Base-by-base conservation (phyloP, 2,329 filamentous ascomycete genomes). In the Fusarium tupiense region DNA sequence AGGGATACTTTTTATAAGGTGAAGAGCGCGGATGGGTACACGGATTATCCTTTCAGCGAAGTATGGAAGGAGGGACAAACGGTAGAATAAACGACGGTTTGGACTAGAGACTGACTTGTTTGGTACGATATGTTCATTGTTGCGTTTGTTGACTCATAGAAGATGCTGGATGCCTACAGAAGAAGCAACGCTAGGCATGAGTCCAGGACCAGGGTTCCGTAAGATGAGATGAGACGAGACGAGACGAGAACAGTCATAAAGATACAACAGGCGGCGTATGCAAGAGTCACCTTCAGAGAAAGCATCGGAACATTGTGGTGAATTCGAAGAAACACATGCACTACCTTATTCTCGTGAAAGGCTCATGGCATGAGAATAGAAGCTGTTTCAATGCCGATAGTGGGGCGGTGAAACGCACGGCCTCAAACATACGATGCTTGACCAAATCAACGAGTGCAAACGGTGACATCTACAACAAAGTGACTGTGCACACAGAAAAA, bases 1-100 rank as follows among this genome's bases (percentile, higher is more conserved):
- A 74, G 79, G 14, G 54, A 66, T 6, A 77, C 76, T 0, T 81
- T 81, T 37, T 82, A 82, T 56, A 79, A 74, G 3, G 69, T 76
- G 0, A 71, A 62, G 5, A 63, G 66, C 6, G 11, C 33, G 4
- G 68, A 73, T 13, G 79, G 79, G 3, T 80, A 80, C n/a, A 73
- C 60, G 10, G 76, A 80, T 46, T 80, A 79, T 49, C 57, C 71
- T 12, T 79, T 77, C 49, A 61, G 67, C n/a, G 12, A 57, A 20
- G 33, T 9, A 13, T 71, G 43, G 67, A 22, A 26, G 14, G 40
- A 31, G 1, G 31, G 14, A 16, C 31, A 52, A 43, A n/a, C 6
- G 6, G 3, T 24, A n/a, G 24, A 49, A 2, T 14, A 16, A 50
- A 14, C 1, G 1, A 17, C 2, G 1, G 4, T 14, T 5, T 38